These are phyloP conservation scores for Colletotrichum lupini DNA, from an alignment of 2,329 filamentous ascomycete species.

Conservation along the genomic window DNA sequence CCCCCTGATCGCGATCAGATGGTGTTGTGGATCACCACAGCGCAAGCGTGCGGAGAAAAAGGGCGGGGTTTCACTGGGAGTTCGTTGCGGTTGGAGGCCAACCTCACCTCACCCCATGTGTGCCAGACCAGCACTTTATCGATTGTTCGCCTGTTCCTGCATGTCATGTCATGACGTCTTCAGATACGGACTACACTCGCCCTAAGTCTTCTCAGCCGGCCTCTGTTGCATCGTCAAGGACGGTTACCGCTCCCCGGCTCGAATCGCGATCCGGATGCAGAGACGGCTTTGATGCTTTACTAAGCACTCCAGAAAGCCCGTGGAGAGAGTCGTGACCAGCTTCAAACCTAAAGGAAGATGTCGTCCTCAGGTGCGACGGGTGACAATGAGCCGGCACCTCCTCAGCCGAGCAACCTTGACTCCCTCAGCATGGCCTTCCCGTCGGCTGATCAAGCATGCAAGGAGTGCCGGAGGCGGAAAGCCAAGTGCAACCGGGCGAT, in stretches of 20 bases:
- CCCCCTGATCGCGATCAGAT: conserved; percentile 11
- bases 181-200: conserved; percentile 18
- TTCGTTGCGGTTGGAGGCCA: not conserved
- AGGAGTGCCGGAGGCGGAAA: conserved; percentile 53
- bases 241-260: too few species aligned
- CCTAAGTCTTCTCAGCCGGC: not conserved
- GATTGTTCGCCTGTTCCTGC: not conserved
- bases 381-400: not conserved
- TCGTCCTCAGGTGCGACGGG: conserved; percentile 13
- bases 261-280: too few species aligned
- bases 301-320: too few species aligned
- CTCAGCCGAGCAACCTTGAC: conserved; percentile 3
- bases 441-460: conserved; percentile 50
- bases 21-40: conserved; percentile 8
- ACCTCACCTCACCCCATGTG: conserved; percentile 4
- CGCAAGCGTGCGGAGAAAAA: conserved; percentile 23
- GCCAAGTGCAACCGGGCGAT: conserved; percentile 51
- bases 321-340: too few species aligned
- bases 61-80: conserved; percentile 21
- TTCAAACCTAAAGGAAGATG: not conserved
- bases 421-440: conserved; percentile 30
- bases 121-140: not conserved
- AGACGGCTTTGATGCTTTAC: too few species aligned
- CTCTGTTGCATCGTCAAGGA: too few species aligned
- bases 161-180: conserved; percentile 5